Evolutionary conservation across 768 basidiomycete species (phyloP), one percentile per base, ranked within the genome.

Genomic region (Naganishia friedmannii): DNA sequence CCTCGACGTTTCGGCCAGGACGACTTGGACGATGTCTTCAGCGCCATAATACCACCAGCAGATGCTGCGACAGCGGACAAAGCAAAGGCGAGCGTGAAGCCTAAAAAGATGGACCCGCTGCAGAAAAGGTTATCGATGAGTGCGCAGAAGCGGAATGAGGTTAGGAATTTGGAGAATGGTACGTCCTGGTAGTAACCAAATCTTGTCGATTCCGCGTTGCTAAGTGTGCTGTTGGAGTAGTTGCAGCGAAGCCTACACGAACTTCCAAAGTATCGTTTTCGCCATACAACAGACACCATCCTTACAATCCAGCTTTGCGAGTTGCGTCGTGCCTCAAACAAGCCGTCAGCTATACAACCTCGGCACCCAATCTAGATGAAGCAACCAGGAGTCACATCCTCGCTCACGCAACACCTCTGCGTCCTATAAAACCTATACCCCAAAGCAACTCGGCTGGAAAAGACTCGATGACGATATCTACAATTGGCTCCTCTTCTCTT

Each of bases 271-370:
- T 67, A 1, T 29, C 66, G 19, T 67, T 51, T 21, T 53, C 66
- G 15, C 66, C 66, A 31, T 32, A 67, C 34, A 53, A 46, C 26
- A 51, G 66, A 67, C 66, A 67, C 26, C 66, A 67, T 39, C 53
- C 66, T 1, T 67, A 67, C 26, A 67, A 67, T 26, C 66, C 66
- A 26, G 28, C 46, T 28, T 5, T 53, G 23, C 66, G 66, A 15
- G 51, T 67, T 12, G 28, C 51, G 10, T 29, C 66, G 23, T 53
- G 53, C 15, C 53, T 67, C 34, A 67, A 67, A 48, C 66, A 46
- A 26, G 46, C 51, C 3, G 28, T 28, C 34, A 31, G 46, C 23
- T 54, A 67, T 19, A 46, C 66, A 3, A 31, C 51, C 15, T 53
- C 46, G 12, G 48, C 51, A 17, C 51, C 66, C 3, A 54, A 32